Base-by-base conservation (phyloP, 2,329 filamentous ascomycete species). In the Fusarium udum region DNA sequence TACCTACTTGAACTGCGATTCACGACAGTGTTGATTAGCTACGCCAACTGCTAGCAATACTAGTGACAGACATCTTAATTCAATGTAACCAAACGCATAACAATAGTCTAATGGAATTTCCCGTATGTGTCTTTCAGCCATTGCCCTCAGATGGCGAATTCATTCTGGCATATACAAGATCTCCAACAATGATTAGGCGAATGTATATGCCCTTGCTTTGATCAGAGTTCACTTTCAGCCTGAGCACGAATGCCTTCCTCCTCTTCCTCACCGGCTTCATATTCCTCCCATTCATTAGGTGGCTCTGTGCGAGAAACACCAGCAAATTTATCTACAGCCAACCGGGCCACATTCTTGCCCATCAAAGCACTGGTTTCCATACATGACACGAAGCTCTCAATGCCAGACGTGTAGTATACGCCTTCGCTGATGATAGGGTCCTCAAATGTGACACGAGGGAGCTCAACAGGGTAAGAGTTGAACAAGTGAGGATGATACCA, bases 321-420 rank as follows among this genome's bases (percentile, higher is more conserved):
- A 71, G 81, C 72, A 80, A 78, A 90, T 58, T 89, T 88, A 77
- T 95, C 89, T 1, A 91, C 86, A 51, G 95, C 85, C 61, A 96
- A 83, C 71, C 86, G 87, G 14, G 93, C 94, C 26, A 96, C 91
- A 79, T 96, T 96, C 88, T 89, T 94, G 2, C 96, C 96, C 90
- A 96, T 96, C 75, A 98, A 82, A 3, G 94, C 93, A 80, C 92
- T 97, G 12, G 96, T 98, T 85, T 99, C 96, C 96, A 99, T 98
- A 0, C 95, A 97, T 15, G 93, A 96, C 75, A 98, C 97, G 80
- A 99, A 98, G 75, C 92, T 92, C 83, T 98, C 95, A 48, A 98
- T 97, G 6, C 90, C 91, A 16, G 89, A 90, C 0, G 91, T 92
- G 79, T 92, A 92, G 82, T 91, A 96, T 20, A 95, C 78, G 0